A percentile compares a stretch with the other conserved stretches of the same genome.
phyloP scores from a whole-genome alignment of 78 protist species.

The Guillardia theta region DNA sequence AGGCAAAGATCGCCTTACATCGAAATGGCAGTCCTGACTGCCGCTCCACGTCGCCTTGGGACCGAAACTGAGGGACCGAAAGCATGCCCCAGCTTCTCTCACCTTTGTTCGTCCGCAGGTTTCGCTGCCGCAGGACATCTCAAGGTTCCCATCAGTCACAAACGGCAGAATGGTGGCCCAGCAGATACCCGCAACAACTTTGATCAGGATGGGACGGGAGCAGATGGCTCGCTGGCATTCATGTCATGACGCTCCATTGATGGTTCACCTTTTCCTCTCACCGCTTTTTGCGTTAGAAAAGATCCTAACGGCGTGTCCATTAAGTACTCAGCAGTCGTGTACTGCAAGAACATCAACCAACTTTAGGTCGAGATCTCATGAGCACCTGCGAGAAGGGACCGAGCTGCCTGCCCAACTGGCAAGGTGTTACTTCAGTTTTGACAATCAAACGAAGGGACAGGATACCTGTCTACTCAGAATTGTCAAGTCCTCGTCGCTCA shows the following conservation, averaged over 20 bases:
- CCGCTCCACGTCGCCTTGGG: background rate
- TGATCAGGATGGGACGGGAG: background rate
- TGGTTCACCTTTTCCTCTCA: too few species aligned
- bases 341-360: too few species aligned
- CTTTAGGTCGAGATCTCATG: too few species aligned
- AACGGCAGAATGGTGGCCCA: background rate
- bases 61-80: background rate
- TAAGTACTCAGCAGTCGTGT: background rate
- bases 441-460: background rate
- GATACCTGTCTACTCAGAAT: background rate
- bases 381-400: too few species aligned
- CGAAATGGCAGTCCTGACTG: background rate
- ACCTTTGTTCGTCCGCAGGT: background rate
- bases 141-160: background rate
- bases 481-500: background rate
- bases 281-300: background rate
- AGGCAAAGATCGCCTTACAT: background rate
- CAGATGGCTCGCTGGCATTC: slow-evolving; percentile 12
- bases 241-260: too few species aligned
- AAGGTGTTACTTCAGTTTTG: too few species aligned
- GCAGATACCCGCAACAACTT: background rate
- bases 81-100: background rate
- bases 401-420: too few species aligned
- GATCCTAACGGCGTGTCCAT: background rate
- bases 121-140: background rate